phyloP scores from a whole-genome alignment of 2,329 filamentous ascomycete species.

The Xylariaceae sp. region DNA sequence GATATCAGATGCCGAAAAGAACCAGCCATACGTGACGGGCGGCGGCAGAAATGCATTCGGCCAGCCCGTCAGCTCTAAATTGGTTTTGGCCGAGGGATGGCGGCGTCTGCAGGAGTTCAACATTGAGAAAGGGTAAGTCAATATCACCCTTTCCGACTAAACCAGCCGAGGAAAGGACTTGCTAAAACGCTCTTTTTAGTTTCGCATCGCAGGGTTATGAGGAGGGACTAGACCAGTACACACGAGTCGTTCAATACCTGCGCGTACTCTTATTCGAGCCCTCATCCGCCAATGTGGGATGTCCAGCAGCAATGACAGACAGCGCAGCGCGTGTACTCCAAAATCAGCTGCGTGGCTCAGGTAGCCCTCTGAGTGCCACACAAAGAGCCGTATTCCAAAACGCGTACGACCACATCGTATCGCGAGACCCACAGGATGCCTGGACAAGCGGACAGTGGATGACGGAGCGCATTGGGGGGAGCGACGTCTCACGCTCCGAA shows the following conservation, averaged over 20 bases:
- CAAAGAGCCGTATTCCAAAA: slow-evolving; percentile 33
- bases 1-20: slow-evolving; percentile 61
- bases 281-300: slow-evolving; percentile 39
- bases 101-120: slow-evolving; percentile 56
- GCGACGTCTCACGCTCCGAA: slow-evolving; percentile 54
- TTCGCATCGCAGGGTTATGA: slow-evolving; percentile 60
- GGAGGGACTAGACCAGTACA: slow-evolving; percentile 45
- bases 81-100: slow-evolving; percentile 67
- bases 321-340: slow-evolving; percentile 39
- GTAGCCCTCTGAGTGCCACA: slow-evolving; percentile 13
- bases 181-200: too few species aligned
- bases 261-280: slow-evolving; percentile 20
- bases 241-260: slow-evolving; percentile 57
- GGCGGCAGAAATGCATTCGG: slow-evolving; percentile 60
- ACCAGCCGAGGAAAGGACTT: too few species aligned
- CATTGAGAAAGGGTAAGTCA: slow-evolving; percentile 46
- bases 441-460: slow-evolving; percentile 64
- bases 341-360: slow-evolving; percentile 26
- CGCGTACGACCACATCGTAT: slow-evolving; percentile 41
- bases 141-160: too few species aligned
- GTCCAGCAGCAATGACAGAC: slow-evolving; percentile 52
- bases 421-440: slow-evolving; percentile 37
- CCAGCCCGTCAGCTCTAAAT: slow-evolving; percentile 47
- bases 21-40: slow-evolving; percentile 56
- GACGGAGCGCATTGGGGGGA: slow-evolving; percentile 56